Evolutionary conservation across 768 basidiomycete species (phyloP).

Genomic region (Lactarius hatsudake): DNA sequence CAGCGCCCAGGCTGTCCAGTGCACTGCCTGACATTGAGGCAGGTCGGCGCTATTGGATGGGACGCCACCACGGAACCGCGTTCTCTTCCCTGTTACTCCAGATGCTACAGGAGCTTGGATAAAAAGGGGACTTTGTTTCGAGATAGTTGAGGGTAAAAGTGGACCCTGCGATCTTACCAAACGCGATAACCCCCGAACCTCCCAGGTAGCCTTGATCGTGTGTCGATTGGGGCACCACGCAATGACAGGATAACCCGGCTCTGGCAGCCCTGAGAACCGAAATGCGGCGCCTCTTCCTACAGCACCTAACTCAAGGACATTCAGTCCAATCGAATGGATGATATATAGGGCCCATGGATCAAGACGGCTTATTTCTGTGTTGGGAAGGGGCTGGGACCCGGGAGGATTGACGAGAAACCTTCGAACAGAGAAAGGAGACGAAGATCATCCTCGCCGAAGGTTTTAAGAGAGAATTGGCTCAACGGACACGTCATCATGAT

Average conservation of each 20-base stretch:
- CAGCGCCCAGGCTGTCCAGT: constrained; percentile 32
- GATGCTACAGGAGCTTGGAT: constrained; percentile 30
- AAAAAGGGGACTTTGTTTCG: neutral
- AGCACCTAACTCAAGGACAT: constrained; percentile 27
- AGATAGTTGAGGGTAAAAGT: constrained; percentile 4
- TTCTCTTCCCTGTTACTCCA: constrained; percentile 36
- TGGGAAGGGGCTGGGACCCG: constrained; percentile 26
- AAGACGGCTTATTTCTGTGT: constrained; percentile 33
- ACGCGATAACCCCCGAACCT: constrained; percentile 20
- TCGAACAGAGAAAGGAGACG: constrained; percentile 23
- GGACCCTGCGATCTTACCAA: constrained; percentile 29
- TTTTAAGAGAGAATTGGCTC: constrained; percentile 1
- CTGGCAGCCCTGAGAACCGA: constrained; percentile 33
- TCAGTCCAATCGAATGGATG: neutral
- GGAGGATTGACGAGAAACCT: constrained; percentile 12
- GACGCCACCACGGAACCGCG: constrained; percentile 31
- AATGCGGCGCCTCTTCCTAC: constrained; percentile 32
- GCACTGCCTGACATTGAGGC: constrained; percentile 31
- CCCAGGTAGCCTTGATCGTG: neutral
- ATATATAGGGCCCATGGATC: constrained; percentile 29
- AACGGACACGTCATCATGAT: neutral
- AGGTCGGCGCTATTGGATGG: constrained; percentile 34
- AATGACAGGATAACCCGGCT: constrained; percentile 33
- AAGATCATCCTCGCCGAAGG: constrained; percentile 15
- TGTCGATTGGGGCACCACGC: constrained; percentile 31